Evolutionary conservation across 352 stramenopile genomes (phyloP), one percentile per base, ranked within the genome.

Genomic region (Phytophthora pisi): DNA sequence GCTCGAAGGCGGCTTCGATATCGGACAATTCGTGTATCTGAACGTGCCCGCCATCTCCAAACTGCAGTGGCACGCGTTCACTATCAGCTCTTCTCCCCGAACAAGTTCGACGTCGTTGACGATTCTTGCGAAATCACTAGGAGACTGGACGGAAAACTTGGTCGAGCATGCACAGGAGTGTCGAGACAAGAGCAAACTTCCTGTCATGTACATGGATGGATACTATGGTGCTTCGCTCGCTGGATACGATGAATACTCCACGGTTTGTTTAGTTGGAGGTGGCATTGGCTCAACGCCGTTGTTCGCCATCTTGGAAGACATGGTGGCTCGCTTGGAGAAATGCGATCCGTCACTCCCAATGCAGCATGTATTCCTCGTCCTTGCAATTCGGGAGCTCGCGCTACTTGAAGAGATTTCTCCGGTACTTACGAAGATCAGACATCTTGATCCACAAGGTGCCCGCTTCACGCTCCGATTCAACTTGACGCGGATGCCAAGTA

Each of bases 41-140:
- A 83, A 84, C 45, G 77, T 86, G 6, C 82, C 78, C 0, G 53
- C 57, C 24, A 79, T 91, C 46, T 91, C 80, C 13, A 82, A 76
- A 53, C 57, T 85, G 2, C 77, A 90, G 40, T 90, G 82, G 79
- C 82, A 90, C 38, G 69, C 79, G 9, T 89, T 90, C 60, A 88
- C 78, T 0, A 84, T 90, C 57, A 75, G 75, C 13, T 86, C 82
- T 13, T 80, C 82, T 3, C 79, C 82, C 5, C 63, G 52, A 2
- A 58, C 63, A 4, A 82, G 50, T 20, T 28, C 78, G n/a, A 56
- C 47, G 26, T 70, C 74, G 4, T 50, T 89, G 16, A 89, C 79
- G 0, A 68, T 90, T 43, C 60, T 88, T n/a, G 46, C 78, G 34
- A 89, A 89, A 43, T 69, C 74, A 0, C 57, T 86, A 0, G 82